Evolutionary conservation across 192 early-diverging fungal genomes (phyloP), one percentile per base, ranked within the genome.

Genomic region (Oehlia diaphana): DNA sequence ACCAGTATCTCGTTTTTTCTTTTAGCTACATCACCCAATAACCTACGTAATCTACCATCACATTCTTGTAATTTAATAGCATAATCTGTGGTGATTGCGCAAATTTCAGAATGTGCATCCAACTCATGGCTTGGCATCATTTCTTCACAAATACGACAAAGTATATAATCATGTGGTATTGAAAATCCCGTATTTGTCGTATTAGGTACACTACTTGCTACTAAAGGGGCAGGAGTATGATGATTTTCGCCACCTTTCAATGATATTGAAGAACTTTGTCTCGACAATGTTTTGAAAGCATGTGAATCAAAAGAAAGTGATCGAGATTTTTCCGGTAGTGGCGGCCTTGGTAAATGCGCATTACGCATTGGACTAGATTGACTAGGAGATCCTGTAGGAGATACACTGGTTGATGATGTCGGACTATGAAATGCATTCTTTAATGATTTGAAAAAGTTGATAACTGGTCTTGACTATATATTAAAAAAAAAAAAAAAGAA

Each of bases 111-210:
- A 81, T 97, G 96, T 53, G 87, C 87, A 42, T 93, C 92, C 63
- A 96, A 85, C 39, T 89, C 88, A 16, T 85, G 77, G 2, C 91
- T 83, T 47, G 86, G 80, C 26, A 96, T 90, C 62, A 87, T 86
- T 42, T 94, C 93, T 81, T 97, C 96, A 72, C 96, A 97, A 70
- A 97, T 94, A 21, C 96, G 86, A 69, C 96, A 97, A 4, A 96
- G 84, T 13, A 96, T 90, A 73, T 47, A 63, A 71, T 80, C 79
- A 78, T 78, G 65, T 14, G 78, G 78, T 9, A 63, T 67, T 47
- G 69, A 31, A 78, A 78, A 78, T 31, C 65, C 65, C 4, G 42
- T 8, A 3, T 64, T 79, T 49, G n/a, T 33, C 33, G 16, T 21
- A 71, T 23, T 39, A n/a, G 39, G 42, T 65, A 2, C 77, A 75